Base-by-base conservation (phyloP, 306 rosid genomes). In the Begonia masoniana region DNA sequence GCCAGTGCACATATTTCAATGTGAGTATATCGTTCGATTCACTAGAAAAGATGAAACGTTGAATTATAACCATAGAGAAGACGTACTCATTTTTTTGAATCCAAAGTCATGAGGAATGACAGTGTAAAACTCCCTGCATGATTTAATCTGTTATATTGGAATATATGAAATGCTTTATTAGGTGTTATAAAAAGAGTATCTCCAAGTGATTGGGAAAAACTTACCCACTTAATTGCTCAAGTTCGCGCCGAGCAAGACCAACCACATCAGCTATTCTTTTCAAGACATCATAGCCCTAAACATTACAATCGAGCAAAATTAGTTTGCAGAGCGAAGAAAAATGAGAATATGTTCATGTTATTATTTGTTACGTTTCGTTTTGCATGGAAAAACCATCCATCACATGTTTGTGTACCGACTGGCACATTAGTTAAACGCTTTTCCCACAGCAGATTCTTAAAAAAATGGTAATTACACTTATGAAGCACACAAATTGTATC, bases 81-180 rank as follows among this genome's bases (percentile, higher is more conserved):
- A 68, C 93, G 59, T 75, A 83, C 96, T 46, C 96, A 86, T 86
- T 67, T 92, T 86, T 59, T 73, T 83, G 68, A 86, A 92, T 66
- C 99, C 93, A 55, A 83, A 86, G 64, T 92, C 96, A 62, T 92
- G 99, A 63, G 96, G 99, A 76, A 92, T 86, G 68, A 86, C 80
- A 13, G 95, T 83, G 68, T 86, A 92, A 80, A 92, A 86, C 68
- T 92, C 95, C 77, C 99, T 92, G 87, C 83, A 74, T 52, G 60
- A 70, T 64, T 63, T 35, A 54, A 77, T 55, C 47, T 6, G 56
- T 54, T 3, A 72, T 13, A 41, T 58, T 62, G 51, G 31, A 41
- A 52, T 42, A 47, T 41, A 63, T 15, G 26, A 41, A 65, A 50
- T 50, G 19, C 26, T 50, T 21, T 31, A 31, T 31, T 31, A 31